A percentile compares a stretch with the other conserved stretches of the same genome.
These are phyloP conservation scores for Theobroma grandiflorum DNA, from an alignment of 441 rosid genomes.

Conservation along the genomic window DNA sequence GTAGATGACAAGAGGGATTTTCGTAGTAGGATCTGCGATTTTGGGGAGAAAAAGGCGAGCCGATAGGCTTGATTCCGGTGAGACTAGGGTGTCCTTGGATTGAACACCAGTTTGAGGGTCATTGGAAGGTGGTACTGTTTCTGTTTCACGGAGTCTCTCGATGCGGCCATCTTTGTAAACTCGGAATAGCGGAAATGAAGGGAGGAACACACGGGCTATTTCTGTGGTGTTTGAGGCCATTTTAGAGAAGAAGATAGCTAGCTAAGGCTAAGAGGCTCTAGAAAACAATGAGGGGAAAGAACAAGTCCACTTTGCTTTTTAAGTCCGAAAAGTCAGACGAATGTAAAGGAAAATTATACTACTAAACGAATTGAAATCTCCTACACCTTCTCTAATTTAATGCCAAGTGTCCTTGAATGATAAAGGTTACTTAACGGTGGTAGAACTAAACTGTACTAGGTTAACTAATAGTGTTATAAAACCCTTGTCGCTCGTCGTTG, in stretches of 20 bases:
- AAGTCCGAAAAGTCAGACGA: too few species aligned
- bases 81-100: slow-evolving; percentile 57
- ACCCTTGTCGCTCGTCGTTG: too few species aligned
- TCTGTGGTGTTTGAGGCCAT: slow-evolving; percentile 35
- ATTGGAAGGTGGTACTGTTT: slow-evolving; percentile 41
- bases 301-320: too few species aligned
- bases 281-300: too few species aligned
- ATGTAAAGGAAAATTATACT: too few species aligned
- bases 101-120: slow-evolving; percentile 45
- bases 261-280: background rate
- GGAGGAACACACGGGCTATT: slow-evolving; percentile 29
- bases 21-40: slow-evolving; percentile 22
- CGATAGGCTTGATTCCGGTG: slow-evolving; percentile 41
- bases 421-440: too few species aligned
- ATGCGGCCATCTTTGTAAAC: slow-evolving; percentile 51
- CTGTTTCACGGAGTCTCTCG: slow-evolving; percentile 25
- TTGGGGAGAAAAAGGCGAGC: slow-evolving; percentile 58
- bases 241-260: background rate
- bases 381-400: too few species aligned
- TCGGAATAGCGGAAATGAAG: slow-evolving; percentile 36
- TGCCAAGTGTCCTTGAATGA: too few species aligned
- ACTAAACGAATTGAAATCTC: too few species aligned
- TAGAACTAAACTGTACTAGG: too few species aligned
- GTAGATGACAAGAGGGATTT: slow-evolving; percentile 53
- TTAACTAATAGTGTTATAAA: too few species aligned